Evolutionary conservation across 1,284 basidiomycete genomes (phyloP).

Genomic region (Ustilago vetiveriae): DNA sequence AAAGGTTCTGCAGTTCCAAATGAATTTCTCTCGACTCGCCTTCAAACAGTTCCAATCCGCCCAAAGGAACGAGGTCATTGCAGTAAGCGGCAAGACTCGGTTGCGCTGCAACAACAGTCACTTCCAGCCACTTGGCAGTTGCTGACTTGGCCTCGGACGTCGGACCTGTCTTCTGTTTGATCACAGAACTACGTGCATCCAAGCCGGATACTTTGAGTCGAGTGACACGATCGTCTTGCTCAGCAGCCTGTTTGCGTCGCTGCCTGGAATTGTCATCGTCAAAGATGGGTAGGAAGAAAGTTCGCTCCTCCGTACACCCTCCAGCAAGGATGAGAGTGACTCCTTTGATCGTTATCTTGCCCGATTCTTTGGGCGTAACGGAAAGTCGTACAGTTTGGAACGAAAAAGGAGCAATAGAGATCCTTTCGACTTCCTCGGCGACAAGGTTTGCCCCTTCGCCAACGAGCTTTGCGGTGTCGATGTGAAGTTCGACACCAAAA

Average conservation of each 20-base stretch:
- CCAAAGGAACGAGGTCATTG: conserved; percentile 82
- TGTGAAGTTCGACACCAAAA: conserved; percentile 86
- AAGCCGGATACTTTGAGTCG: conserved; percentile 78
- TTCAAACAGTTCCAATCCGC: conserved; percentile 89
- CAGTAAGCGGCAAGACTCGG: conserved; percentile 84
- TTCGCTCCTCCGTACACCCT: conserved; percentile 72
- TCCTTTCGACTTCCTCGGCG: conserved; percentile 70
- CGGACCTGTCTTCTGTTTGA: conserved; percentile 25
- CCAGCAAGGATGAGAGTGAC: conserved; percentile 80
- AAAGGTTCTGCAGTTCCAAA: conserved; percentile 84
- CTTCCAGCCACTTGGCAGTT: conserved; percentile 71
- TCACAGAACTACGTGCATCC: conserved; percentile 70
- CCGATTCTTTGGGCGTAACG: conserved; percentile 77
- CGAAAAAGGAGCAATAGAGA: conserved; percentile 78
- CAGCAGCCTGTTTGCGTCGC: conserved; percentile 72
- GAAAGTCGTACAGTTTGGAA: conserved; percentile 79
- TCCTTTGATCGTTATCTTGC: conserved; percentile 77
- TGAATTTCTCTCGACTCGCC: conserved; percentile 87
- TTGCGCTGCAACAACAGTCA: conserved; percentile 82
- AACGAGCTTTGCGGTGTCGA: conserved; percentile 81
- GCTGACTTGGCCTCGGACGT: neutral
- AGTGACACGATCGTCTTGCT: conserved; percentile 73
- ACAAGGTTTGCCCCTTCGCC: conserved; percentile 80
- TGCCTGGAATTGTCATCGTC: conserved; percentile 78
- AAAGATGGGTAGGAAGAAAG: conserved; percentile 80